Percentiles rank a stretch among this genome's conserved stretches.
These are phyloP conservation scores for Yamadazyma tumulicola DNA, from an alignment of 805 yeast genomes.

Conservation along the genomic window DNA sequence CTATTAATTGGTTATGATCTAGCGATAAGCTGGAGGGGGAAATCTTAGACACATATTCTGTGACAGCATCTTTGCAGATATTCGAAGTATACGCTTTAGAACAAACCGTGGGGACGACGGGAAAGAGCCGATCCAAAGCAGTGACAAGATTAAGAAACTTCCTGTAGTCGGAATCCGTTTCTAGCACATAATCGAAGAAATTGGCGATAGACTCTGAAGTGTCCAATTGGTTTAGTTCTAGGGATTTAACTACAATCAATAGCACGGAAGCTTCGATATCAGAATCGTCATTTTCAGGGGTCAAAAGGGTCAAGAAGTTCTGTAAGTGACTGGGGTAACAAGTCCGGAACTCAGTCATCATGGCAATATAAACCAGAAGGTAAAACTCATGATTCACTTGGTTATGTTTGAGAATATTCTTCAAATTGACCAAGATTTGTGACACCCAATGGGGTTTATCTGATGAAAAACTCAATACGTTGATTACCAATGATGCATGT, in stretches of 20 bases:
- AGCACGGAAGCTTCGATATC: slow-evolving; percentile 16
- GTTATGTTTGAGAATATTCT: slow-evolving; percentile 6
- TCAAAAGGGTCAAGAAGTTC: slow-evolving; percentile 16
- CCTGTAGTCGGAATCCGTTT: slow-evolving; percentile 7
- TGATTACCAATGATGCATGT: slow-evolving; percentile 14
- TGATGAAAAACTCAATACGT: slow-evolving; percentile 4
- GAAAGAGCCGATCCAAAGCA: slow-evolving; percentile 22
- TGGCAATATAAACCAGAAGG: slow-evolving; percentile 16
- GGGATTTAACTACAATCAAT: slow-evolving; percentile 19
- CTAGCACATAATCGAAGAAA: slow-evolving; percentile 21
- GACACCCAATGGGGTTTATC: slow-evolving; percentile 4
- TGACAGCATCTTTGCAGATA: slow-evolving; percentile 15
- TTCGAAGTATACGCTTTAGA: slow-evolving; percentile 20
- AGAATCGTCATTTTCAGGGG: slow-evolving; percentile 12
- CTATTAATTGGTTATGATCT: slow-evolving; percentile 1
- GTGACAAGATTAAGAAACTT: slow-evolving; percentile 20
- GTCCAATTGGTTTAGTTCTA: slow-evolving; percentile 14
- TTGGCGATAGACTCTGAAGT: slow-evolving; percentile 17
- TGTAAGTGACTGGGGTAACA: slow-evolving; percentile 19
- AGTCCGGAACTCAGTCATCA: slow-evolving; percentile 18
- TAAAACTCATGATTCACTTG: slow-evolving; percentile 7
- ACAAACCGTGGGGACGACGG: slow-evolving; percentile 23
- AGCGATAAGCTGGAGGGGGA: slow-evolving; percentile 4
- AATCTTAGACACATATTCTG: slow-evolving; percentile 12
- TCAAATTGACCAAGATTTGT: slow-evolving; percentile 7